phyloP scores from a whole-genome alignment of 805 yeast genomes.

The Diddensiella santjacobensis region DNA sequence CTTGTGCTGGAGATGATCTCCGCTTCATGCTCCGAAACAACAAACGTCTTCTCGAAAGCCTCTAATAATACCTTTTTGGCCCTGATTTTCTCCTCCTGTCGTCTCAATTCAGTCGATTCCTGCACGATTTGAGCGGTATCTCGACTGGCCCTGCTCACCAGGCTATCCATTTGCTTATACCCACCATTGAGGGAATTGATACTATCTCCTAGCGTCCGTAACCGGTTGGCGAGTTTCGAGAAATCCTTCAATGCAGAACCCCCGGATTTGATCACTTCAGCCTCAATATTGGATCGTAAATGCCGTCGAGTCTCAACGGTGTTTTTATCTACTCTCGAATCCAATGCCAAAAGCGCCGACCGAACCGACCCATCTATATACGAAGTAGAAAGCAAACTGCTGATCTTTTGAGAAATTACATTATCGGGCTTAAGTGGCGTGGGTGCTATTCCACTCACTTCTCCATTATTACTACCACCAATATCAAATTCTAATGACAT shows the following conservation, averaged over 20 bases:
- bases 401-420: conserved; percentile 25
- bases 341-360: conserved; percentile 31
- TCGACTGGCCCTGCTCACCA: conserved; percentile 22
- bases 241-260: conserved; percentile 34
- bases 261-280: conserved; percentile 32
- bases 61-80: conserved; percentile 29
- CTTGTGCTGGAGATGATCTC: conserved; percentile 43
- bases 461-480: not conserved
- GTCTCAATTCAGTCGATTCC: conserved; percentile 28
- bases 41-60: conserved; percentile 51
- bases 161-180: conserved; percentile 23
- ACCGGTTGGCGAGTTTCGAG: conserved; percentile 29
- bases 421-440: conserved; percentile 9
- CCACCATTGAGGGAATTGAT: conserved; percentile 20
- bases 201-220: conserved; percentile 25
- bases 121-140: conserved; percentile 27
- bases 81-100: conserved; percentile 22
- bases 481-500: conserved; percentile 1
- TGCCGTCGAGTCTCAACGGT: conserved; percentile 33
- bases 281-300: conserved; percentile 33
- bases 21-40: conserved; percentile 69
- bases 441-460: not conserved
- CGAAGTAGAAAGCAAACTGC: conserved; percentile 31
- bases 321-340: conserved; percentile 29
- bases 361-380: conserved; percentile 32